phyloP scores from a whole-genome alignment of 2,329 filamentous ascomycete species.

The Fusarium azukiicola region DNA sequence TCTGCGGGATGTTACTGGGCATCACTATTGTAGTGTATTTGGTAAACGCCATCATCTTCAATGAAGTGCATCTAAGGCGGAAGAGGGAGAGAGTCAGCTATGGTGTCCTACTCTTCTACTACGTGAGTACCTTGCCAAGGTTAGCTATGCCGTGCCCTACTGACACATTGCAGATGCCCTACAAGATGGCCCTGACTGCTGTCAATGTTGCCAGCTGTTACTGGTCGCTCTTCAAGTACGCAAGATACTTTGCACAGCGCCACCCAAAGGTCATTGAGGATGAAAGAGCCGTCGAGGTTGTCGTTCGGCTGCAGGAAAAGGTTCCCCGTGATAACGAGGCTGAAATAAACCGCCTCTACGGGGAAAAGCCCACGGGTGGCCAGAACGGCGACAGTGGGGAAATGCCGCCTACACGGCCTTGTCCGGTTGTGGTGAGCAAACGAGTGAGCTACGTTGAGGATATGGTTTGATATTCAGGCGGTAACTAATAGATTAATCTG shows the following conservation, averaged over 20 bases:
- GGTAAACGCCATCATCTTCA: conserved; percentile 28
- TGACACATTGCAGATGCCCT: conserved; percentile 26
- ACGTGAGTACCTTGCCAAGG: conserved; percentile 4
- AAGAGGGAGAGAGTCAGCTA: conserved; percentile 31
- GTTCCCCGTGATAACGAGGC: neutral
- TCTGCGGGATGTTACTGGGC: conserved; percentile 22
- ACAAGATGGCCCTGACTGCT: conserved; percentile 24
- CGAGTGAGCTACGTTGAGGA: neutral
- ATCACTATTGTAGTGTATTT: conserved; percentile 18
- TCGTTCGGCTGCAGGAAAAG: conserved; percentile 26
- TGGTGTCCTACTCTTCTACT: conserved; percentile 26
- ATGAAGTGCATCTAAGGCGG: conserved; percentile 28
- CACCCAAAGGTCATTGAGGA: conserved; percentile 34
- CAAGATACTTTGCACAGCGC: conserved; percentile 33
- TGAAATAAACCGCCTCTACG: neutral
- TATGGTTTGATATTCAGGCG: neutral
- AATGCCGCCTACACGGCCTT: neutral
- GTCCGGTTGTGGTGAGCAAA: neutral
- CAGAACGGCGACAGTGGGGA: neutral
- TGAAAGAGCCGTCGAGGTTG: conserved; percentile 34
- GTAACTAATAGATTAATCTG: neutral
- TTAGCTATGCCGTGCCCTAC: neutral
- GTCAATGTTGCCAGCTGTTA: conserved; percentile 33
- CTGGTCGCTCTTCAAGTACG: conserved; percentile 37
- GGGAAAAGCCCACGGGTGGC: neutral